A percentile compares a stretch with the other conserved stretches of the same genome.
phyloP scores from a whole-genome alignment of 306 rosid genomes.

The Prunus mume region DNA sequence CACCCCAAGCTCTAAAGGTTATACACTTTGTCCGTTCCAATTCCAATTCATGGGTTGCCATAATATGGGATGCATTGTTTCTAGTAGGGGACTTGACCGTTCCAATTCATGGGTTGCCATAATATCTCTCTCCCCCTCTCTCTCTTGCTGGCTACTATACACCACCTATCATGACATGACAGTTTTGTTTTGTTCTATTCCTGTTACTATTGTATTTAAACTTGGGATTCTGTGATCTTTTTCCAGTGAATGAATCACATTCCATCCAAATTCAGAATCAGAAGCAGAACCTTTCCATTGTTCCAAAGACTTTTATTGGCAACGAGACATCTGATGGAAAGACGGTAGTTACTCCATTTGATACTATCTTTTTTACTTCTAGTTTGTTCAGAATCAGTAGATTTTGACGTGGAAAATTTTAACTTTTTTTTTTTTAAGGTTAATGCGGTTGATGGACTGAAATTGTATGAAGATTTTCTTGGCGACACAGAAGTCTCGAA shows the following conservation, averaged over 20 bases:
- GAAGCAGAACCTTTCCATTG: slow-evolving; percentile 38
- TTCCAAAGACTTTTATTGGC: slow-evolving; percentile 58
- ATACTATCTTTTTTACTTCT: slow-evolving; percentile 9
- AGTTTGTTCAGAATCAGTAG: slow-evolving; percentile 1
- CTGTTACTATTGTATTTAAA: neutral
- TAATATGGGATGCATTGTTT: neutral
- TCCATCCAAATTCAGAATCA: slow-evolving; percentile 39
- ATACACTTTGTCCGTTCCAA: slow-evolving; percentile 7
- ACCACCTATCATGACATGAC: neutral
- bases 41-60: neutral
- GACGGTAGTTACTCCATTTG: slow-evolving; percentile 48
- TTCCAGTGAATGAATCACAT: slow-evolving; percentile 53
- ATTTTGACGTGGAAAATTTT: neutral
- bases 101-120: neutral
- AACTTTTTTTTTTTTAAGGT: slow-evolving; percentile 46
- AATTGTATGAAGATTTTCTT: slow-evolving; percentile 56
- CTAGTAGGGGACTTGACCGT: neutral
- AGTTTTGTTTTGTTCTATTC: neutral
- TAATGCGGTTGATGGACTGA: slow-evolving; percentile 81
- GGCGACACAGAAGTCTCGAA: slow-evolving; percentile 57
- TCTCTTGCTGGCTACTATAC: neutral
- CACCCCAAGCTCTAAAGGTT: slow-evolving; percentile 50
- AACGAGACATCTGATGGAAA: slow-evolving; percentile 65
- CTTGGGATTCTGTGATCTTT: slow-evolving; percentile 12
- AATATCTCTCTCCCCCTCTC: neutral